A percentile compares a stretch with the other conserved stretches of the same genome.
Evolutionary conservation across 306 rosid species (phyloP).

Genomic region (Vicia villosa): DNA sequence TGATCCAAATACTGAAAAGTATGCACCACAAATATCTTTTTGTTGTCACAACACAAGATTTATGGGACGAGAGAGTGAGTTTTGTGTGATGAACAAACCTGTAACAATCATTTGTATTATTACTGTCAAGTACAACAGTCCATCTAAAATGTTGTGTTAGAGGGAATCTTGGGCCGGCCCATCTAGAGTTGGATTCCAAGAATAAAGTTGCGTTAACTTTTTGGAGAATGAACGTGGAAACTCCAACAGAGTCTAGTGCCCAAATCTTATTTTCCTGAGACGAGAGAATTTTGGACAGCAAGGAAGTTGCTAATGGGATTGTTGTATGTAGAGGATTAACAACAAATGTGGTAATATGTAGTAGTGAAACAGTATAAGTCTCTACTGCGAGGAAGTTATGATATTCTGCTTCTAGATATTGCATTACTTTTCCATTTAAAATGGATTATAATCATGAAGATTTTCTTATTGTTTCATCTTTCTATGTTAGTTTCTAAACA

Average conservation of each 20-base stretch:
- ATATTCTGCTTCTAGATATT: slow-evolving; percentile 22
- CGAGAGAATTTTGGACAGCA: not conserved
- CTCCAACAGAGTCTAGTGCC: slow-evolving; percentile 6
- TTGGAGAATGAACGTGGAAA: slow-evolving; percentile 5
- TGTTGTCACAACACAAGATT: not conserved
- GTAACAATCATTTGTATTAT: not conserved
- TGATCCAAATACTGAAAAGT: not conserved
- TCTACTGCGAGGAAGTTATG: slow-evolving; percentile 21
- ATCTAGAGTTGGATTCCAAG: slow-evolving; percentile 15
- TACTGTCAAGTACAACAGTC: not conserved
- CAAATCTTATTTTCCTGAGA: slow-evolving; percentile 10
- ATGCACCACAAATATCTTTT: not conserved
- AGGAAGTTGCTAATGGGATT: slow-evolving; percentile 9
- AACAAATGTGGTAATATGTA: not conserved
- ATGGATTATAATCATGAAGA: slow-evolving; percentile 9
- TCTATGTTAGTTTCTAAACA: slow-evolving; percentile 11
- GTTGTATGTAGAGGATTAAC: slow-evolving; percentile 8
- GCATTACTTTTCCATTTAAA: slow-evolving; percentile 20
- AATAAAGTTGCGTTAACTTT: not conserved
- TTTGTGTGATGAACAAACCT: not conserved
- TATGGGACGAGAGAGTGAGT: slow-evolving; percentile 13
- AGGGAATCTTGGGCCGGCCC: not conserved
- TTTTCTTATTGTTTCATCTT: slow-evolving; percentile 14
- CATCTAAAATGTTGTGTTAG: slow-evolving; percentile 11
- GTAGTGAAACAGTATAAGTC: slow-evolving; percentile 14